A percentile compares a stretch with the other conserved stretches of the same genome.
These are phyloP conservation scores for Cladosporium sp. DNA, from an alignment of 2,329 filamentous ascomycete genomes.

Conservation along the genomic window DNA sequence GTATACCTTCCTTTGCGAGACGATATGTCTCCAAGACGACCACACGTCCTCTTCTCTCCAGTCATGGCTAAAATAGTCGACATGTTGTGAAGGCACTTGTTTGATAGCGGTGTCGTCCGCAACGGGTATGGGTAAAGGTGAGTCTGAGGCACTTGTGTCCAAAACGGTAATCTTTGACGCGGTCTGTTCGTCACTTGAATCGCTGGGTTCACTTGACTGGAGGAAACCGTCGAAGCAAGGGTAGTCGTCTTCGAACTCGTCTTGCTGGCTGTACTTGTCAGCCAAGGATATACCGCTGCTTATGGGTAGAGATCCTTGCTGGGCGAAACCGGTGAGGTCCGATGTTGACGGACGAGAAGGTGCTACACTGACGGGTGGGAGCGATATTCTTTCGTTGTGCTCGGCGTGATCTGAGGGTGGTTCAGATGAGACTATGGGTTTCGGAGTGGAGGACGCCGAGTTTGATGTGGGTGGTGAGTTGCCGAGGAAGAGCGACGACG, in stretches of 20 bases:
- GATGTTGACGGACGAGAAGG: conserved; percentile 31
- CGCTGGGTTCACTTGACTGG: conserved; percentile 39
- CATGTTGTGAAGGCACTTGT: conserved; percentile 76
- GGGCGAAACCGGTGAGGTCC: conserved; percentile 48
- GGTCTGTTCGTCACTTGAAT: conserved; percentile 25
- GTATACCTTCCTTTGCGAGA: conserved; percentile 75
- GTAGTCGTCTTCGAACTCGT: conserved; percentile 19
- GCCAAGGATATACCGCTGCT: conserved; percentile 60
- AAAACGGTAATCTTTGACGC: conserved; percentile 42
- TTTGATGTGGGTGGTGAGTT: conserved; percentile 15
- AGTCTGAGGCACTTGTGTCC: conserved; percentile 59
- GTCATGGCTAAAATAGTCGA: conserved; percentile 89
- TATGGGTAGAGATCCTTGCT: conserved; percentile 61
- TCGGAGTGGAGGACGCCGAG: not conserved
- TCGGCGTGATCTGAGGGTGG: conserved; percentile 28
- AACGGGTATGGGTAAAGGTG: conserved; percentile 59
- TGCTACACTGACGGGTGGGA: conserved; percentile 37
- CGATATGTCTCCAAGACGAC: conserved; percentile 94
- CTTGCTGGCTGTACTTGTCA: conserved; percentile 49
- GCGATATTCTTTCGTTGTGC: conserved; percentile 32
- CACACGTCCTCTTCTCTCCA: conserved; percentile 97
- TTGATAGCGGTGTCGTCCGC: conserved; percentile 79
- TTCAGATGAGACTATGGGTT: conserved; percentile 1
- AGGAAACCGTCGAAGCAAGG: conserved; percentile 51
- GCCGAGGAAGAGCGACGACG: conserved; percentile 10